Base-by-base conservation (phyloP, 2,329 filamentous ascomycete species). In the Colletotrichum limetticola region DNA sequence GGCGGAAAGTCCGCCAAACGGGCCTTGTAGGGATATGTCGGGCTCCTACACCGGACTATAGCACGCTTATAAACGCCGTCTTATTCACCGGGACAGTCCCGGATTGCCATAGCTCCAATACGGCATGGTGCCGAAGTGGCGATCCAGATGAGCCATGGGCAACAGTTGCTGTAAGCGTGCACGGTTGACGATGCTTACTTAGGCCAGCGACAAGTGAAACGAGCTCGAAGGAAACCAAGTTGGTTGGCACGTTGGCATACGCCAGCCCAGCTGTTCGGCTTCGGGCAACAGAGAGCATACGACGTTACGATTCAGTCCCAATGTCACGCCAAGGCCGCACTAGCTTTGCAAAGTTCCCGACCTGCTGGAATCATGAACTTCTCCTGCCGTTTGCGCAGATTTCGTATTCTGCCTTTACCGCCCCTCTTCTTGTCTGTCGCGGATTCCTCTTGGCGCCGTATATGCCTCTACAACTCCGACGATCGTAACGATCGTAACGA, bases 361-460 rank as follows among this genome's bases (percentile, higher is more conserved):
- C 42, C 35, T 26, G 37, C 42, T 60, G 42, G 66, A 52, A 71
- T 57, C 46, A 64, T 61, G n/a, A 52, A 61, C 60, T 52, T 70
- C 56, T 22, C 37, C 56, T 58, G 46, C 61, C 56, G 66, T 49
- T 26, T 35, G 37, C 55, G 66, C 56, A 46, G 64, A 24, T 22
- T 61, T 57, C 52, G 28, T 42, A 42, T 49, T 52, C 52, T 24
- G 64, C 35, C 32, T 30, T 24, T 55, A 57, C 28, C 46, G 12
- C 68, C 69, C 66, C 66, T 70, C 66, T 22, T 72, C 59, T 70
- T 65, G 49, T 56, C 49, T 52, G 71, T 73, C 66, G 60, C 71
- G 35, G 46, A 26, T 30, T 53, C 7, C 3, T 37, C 46, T 70
- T 72, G 70, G 70, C 66, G 35, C 37, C 14, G 30, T 59, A 37